These are phyloP conservation scores for Cryptococcus deneoformans DNA, from an alignment of 1,284 basidiomycete species.

Conservation along the genomic window DNA sequence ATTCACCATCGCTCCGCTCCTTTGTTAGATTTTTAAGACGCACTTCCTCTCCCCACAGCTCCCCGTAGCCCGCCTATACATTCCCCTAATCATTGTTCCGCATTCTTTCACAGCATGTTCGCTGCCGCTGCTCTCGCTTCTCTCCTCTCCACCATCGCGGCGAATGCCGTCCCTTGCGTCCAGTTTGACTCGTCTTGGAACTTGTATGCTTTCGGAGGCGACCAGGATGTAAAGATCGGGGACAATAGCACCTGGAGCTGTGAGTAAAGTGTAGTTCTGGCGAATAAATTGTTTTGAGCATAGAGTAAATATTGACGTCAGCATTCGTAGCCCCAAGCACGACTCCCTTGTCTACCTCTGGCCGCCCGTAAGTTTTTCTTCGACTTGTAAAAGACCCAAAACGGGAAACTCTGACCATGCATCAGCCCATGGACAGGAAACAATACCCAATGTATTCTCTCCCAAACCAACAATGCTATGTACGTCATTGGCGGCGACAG, in stretches of 20 bases:
- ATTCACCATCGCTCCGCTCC: not conserved
- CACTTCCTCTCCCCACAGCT: too few species aligned
- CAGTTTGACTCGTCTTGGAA: conserved; percentile 46
- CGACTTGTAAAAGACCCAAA: not conserved
- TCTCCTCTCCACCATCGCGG: conserved; percentile 26
- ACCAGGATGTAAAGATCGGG: conserved; percentile 46
- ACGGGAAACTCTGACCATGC: conserved; percentile 2
- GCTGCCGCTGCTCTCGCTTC: conserved; percentile 10
- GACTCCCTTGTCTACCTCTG: conserved; percentile 31
- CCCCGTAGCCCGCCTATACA: too few species aligned
- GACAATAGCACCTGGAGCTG: conserved; percentile 36
- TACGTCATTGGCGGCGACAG: conserved; percentile 74
- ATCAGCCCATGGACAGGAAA: conserved; percentile 45
- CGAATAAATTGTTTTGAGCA: too few species aligned
- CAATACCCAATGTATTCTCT: conserved; percentile 47
- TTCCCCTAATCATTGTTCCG: too few species aligned
- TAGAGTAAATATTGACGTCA: not conserved
- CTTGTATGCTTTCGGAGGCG: conserved; percentile 50
- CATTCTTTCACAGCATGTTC: conserved; percentile 7
- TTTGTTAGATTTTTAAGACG: not conserved
- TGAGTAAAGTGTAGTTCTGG: conserved; percentile 27
- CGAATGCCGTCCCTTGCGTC: conserved; percentile 41
- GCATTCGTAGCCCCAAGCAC: conserved; percentile 29
- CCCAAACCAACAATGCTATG: conserved; percentile 55
- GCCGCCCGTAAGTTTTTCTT: conserved; percentile 38